Conservation (phyloP, 345 rosid species). For the Erodium maritimum region DNA sequence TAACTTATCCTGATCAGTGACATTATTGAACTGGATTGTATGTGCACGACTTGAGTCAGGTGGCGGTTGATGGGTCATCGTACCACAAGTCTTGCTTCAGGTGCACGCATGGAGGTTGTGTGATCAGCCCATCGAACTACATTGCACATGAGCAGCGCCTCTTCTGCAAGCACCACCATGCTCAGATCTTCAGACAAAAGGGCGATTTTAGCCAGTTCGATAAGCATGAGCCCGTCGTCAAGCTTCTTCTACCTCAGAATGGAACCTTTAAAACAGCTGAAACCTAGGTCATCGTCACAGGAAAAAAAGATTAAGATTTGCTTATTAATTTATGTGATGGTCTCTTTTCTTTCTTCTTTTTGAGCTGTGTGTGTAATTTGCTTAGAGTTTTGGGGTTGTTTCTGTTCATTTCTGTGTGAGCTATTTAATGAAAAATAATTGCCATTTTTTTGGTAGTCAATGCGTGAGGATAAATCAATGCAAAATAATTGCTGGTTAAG, state of each 20-base stretch:
- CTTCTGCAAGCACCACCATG: constrained; percentile 66
- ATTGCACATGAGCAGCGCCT: constrained; percentile 54
- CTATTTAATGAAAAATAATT: too few relatives aligned
- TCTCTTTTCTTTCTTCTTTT: neutral
- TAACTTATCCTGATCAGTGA: too few relatives aligned
- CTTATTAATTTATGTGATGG: neutral
- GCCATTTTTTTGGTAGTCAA: too few relatives aligned
- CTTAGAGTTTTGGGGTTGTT: neutral
- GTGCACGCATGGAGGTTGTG: constrained; percentile 61
- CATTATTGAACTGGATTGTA: neutral
- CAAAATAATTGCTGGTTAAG: too few relatives aligned
- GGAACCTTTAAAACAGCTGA: neutral
- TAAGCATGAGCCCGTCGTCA: constrained; percentile 19
- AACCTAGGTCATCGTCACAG: neutral
- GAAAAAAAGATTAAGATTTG: too few relatives aligned
- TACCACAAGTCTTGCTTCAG: constrained; percentile 66
- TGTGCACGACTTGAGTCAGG: constrained; percentile 20
- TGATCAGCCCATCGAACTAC: constrained; percentile 54
- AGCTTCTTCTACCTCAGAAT: neutral
- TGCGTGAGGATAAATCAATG: too few relatives aligned
- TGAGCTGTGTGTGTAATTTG: neutral
- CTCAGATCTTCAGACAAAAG: constrained; percentile 56
- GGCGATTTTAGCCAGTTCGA: constrained; percentile 62
- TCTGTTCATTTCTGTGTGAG: neutral
- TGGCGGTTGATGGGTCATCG: constrained; percentile 54